Conservation (phyloP, 1,284 basidiomycete genomes). For the Naganishia cerealis region DNA sequence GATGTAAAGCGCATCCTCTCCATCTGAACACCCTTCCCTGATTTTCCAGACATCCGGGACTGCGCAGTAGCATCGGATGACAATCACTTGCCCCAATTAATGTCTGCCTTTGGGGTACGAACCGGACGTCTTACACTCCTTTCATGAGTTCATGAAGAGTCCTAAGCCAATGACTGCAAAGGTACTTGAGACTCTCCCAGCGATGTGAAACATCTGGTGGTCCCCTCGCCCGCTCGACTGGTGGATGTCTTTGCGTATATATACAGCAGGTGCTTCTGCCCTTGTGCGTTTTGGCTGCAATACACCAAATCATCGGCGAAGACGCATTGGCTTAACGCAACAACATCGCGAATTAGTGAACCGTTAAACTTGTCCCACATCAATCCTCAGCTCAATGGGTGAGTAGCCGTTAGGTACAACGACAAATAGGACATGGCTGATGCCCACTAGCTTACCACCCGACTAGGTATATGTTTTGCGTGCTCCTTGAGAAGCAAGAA, state of each 20-base stretch:
- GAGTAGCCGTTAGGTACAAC: neutral
- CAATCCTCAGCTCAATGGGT: neutral
- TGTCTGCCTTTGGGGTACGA: neutral
- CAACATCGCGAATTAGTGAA: neutral
- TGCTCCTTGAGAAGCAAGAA: constrained; percentile 10
- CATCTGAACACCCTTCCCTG: neutral
- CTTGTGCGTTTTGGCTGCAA: neutral
- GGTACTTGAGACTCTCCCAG: neutral
- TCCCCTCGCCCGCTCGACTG: neutral
- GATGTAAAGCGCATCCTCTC: neutral
- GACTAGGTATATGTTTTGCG: constrained; percentile 4
- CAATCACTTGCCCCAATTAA: neutral
- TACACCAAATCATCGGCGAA: too few species aligned
- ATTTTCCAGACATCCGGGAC: neutral
- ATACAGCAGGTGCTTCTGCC: neutral
- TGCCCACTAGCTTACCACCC: neutral
- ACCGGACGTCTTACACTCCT: neutral
- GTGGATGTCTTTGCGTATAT: neutral
- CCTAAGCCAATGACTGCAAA: neutral
- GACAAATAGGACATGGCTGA: neutral
- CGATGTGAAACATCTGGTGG: neutral
- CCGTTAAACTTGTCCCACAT: neutral
- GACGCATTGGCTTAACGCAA: too few species aligned
- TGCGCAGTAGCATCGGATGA: neutral
- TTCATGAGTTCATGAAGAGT: neutral